Conservation (phyloP, 1,139 yeast genomes). For the Groenewaldozyma auringiensis region DNA sequence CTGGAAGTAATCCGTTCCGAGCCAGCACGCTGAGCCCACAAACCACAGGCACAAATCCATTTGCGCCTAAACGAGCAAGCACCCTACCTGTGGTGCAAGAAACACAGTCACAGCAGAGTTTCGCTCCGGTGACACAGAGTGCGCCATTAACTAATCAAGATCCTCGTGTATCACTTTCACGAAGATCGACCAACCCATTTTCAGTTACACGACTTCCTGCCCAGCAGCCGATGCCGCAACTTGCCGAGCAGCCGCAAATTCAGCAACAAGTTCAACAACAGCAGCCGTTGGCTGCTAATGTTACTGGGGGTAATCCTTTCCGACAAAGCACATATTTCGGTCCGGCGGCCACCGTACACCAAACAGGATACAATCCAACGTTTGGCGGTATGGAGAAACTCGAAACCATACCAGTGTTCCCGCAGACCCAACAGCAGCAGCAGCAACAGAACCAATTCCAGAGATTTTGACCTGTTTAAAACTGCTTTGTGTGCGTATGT, state of each 20-base stretch:
- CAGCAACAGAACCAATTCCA: background rate
- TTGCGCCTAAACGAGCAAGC: conserved; percentile 22
- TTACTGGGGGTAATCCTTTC: conserved; percentile 29
- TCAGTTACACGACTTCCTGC: conserved; percentile 25
- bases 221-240: conserved; percentile 31
- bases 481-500: background rate
- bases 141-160: conserved; percentile 2
- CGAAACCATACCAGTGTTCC: conserved; percentile 25
- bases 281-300: conserved; percentile 10
- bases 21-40: conserved; percentile 6
- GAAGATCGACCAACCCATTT: conserved; percentile 8
- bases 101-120: conserved; percentile 7
- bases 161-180: conserved; percentile 6
- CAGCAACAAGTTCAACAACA: conserved; percentile 11
- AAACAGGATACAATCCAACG: conserved; percentile 18
- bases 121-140: background rate
- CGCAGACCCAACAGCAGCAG: conserved; percentile 15
- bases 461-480: background rate
- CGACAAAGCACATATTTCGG: conserved; percentile 18
- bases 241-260: conserved; percentile 28
- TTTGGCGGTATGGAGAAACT: conserved; percentile 24
- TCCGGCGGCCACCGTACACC: conserved; percentile 21
- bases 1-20: conserved; percentile 9
- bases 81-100: conserved; percentile 14
- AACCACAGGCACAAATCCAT: conserved; percentile 43